Evolutionary conservation across 768 basidiomycete species (phyloP).

Genomic region (Strobilomyces echinocephalus): DNA sequence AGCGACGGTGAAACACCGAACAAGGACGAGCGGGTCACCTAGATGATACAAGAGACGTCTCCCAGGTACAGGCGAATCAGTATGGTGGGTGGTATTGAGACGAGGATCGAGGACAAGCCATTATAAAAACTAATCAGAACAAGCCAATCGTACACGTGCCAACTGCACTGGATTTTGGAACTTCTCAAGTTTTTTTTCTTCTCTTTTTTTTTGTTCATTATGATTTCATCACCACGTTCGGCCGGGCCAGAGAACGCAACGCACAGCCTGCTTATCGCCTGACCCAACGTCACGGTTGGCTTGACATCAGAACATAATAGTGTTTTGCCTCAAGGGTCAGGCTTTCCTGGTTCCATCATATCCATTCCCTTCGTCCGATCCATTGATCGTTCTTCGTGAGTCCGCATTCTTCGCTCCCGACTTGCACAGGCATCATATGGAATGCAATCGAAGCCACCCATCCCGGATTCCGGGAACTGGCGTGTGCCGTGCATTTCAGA

Average conservation of each 20-base stretch:
- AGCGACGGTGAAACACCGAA: background rate
- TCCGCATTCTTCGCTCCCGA: slow-evolving; percentile 2
- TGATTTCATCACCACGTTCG: background rate
- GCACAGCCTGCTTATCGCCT: slow-evolving; percentile 1
- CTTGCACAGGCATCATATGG: background rate
- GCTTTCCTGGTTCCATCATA: background rate
- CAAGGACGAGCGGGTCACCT: background rate
- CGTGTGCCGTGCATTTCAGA: background rate
- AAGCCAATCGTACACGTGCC: slow-evolving; percentile 28
- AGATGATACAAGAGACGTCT: background rate
- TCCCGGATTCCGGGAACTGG: background rate
- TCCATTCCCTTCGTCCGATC: background rate
- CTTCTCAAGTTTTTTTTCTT: background rate
- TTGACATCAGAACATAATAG: background rate
- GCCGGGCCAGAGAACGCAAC: background rate
- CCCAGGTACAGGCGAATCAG: background rate
- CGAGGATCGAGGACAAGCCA: slow-evolving; percentile 12
- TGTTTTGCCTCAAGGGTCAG: too few species aligned
- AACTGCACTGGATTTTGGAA: slow-evolving; percentile 9
- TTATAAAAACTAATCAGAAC: slow-evolving; percentile 29
- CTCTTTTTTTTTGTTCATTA: background rate
- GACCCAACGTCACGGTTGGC: background rate
- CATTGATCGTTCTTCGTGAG: background rate
- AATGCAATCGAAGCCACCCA: background rate
- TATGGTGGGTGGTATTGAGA: background rate